Evolutionary conservation across 352 stramenopile genomes (phyloP), one percentile per base, ranked within the genome.

Genomic region (Globisporangium middletonii): DNA sequence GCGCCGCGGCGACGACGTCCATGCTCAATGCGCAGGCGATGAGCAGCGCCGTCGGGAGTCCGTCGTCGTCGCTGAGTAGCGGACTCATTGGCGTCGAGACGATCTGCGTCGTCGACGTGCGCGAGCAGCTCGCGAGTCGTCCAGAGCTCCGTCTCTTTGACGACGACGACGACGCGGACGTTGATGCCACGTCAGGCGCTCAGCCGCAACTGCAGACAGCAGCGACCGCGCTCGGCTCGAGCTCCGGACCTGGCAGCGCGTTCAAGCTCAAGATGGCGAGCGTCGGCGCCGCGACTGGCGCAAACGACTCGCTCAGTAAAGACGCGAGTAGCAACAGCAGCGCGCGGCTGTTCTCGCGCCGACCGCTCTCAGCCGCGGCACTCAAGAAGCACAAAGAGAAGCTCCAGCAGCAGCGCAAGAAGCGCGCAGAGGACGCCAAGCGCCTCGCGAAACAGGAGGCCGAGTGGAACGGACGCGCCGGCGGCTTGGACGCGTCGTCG

Each of bases 91-190:
- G 86, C 2, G 92, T 98, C 46, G 89, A 97, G 65, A 98, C 92
- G 15, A 79, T 98, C 12, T 98, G 94, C 59, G 81, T 98, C 28
- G 91, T 98, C 19, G 95, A 98, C 68, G 83, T 98, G 18, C 74
- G 94, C 30, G 89, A 98, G 18, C 94, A 98, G 41, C 63, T 38
- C 9, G 54, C 71, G 30, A 51, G 73, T 0, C 59, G 50, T 8
- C 67, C 53, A 2, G 53, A 58, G 35, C 49, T 58, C 13, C 35
- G 54, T 13, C 11, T 45, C 19, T 48, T 65, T n/a, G 58, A 55
- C 8, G 23, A 49, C 19, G 13, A 47, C 8, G 52, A 65, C 33
- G 37, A 60, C 27, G 9, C 48, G 4, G 46, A 65, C 23, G 7
- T 28, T 47, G 41, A 30, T 23, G n/a, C n/a, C 60, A 12, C 44